A percentile compares a stretch with the other conserved stretches of the same genome.
Evolutionary conservation across 192 early-diverging fungal genomes (phyloP).

Genomic region (Haplosporangium gracile): DNA sequence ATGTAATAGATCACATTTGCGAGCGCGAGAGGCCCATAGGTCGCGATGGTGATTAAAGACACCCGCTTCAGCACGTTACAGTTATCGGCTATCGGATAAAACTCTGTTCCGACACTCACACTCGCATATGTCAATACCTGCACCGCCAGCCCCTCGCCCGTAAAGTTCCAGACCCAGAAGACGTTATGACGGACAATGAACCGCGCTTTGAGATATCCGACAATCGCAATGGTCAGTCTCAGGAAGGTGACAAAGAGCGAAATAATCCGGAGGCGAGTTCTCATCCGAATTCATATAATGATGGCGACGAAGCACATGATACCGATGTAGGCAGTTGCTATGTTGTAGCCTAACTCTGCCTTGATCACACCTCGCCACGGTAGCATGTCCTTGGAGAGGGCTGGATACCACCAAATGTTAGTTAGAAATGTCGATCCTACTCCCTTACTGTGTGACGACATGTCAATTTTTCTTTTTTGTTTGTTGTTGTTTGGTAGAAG

Average conservation of each 20-base stretch:
- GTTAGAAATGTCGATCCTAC: neutral
- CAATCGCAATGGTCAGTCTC: constrained; percentile 27
- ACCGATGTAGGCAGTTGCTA: constrained; percentile 19
- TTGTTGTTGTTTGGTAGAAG: neutral
- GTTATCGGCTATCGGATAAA: constrained; percentile 30
- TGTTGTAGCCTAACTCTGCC: constrained; percentile 3
- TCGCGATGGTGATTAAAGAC: constrained; percentile 3
- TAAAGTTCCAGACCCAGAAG: constrained; percentile 47
- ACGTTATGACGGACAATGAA: neutral
- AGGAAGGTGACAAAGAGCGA: constrained; percentile 31
- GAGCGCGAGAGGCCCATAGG: neutral
- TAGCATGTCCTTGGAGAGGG: neutral
- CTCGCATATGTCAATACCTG: constrained; percentile 15
- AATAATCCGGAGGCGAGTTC: constrained; percentile 25
- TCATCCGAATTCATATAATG: constrained; percentile 17
- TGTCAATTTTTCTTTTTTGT: neutral
- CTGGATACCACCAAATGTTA: neutral
- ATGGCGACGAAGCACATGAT: constrained; percentile 23
- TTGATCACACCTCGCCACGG: neutral
- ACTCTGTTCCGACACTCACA: constrained; percentile 35
- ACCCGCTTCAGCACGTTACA: constrained; percentile 11
- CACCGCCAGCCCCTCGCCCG: constrained; percentile 26
- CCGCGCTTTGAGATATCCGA: constrained; percentile 19
- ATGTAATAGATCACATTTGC: constrained; percentile 25
- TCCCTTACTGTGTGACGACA: neutral